Evolutionary conservation across 805 yeast species (phyloP).

Genomic region (Starmera pachycereana): DNA sequence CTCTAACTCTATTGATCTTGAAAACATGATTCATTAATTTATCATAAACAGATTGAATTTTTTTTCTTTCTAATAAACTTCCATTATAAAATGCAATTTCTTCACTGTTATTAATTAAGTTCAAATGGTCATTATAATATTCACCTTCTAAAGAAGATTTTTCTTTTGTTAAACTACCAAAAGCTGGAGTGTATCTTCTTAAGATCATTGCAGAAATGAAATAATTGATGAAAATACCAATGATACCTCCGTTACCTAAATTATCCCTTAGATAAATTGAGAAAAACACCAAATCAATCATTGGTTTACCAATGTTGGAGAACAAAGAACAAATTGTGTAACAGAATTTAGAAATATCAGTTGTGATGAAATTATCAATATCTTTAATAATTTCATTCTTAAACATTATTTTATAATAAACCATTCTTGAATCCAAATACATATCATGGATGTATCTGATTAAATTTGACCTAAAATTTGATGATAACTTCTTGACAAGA

Average conservation of each 20-base stretch:
- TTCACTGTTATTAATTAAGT: constrained; percentile 80
- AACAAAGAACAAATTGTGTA: constrained; percentile 75
- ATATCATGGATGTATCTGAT: constrained; percentile 84
- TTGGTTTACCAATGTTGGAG: constrained; percentile 86
- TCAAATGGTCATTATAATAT: constrained; percentile 77
- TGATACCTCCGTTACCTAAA: constrained; percentile 78
- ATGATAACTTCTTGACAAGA: constrained; percentile 62
- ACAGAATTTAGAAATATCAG: constrained; percentile 73
- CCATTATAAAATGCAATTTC: constrained; percentile 95
- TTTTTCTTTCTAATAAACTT: constrained; percentile 61
- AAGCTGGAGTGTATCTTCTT: constrained; percentile 70
- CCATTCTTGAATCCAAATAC: constrained; percentile 71
- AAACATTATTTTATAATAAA: constrained; percentile 71
- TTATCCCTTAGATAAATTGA: constrained; percentile 75
- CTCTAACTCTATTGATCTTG: constrained; percentile 46
- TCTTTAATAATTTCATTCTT: constrained; percentile 40
- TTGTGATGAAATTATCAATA: constrained; percentile 73
- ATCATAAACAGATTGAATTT: constrained; percentile 49
- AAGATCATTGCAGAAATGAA: constrained; percentile 67
- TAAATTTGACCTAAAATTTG: constrained; percentile 77
- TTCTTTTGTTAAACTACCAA: constrained; percentile 64
- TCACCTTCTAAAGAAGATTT: constrained; percentile 81
- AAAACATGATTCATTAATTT: constrained; percentile 45
- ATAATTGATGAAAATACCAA: constrained; percentile 75
- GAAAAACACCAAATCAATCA: constrained; percentile 76